These are phyloP conservation scores for Ophiostoma tasmaniense DNA, from an alignment of 2,329 filamentous ascomycete species.

Conservation along the genomic window DNA sequence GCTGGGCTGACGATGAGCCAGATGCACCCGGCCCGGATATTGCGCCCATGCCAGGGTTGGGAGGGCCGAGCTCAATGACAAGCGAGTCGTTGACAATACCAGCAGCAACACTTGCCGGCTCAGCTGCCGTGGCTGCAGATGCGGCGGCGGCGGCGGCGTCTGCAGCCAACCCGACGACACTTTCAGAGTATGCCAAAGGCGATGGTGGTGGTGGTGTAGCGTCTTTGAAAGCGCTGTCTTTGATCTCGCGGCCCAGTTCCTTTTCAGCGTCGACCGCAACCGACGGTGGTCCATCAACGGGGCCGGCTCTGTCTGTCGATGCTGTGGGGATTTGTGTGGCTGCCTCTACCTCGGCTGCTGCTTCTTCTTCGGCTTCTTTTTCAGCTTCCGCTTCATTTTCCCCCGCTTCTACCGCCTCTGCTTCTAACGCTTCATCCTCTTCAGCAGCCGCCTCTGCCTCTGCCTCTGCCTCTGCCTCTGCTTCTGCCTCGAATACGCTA, in stretches of 20 bases:
- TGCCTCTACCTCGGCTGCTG: not conserved
- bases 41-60: constrained; percentile 14
- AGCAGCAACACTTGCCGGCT: constrained; percentile 1
- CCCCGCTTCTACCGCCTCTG: not conserved
- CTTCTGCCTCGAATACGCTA: constrained; percentile 12
- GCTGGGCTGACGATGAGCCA: not conserved
- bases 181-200: not conserved
- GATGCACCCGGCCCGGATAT: constrained; percentile 1
- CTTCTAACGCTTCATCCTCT: not conserved
- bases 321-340: not conserved
- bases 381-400: not conserved
- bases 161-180: constrained; percentile 1
- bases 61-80: constrained; percentile 22
- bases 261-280: constrained; percentile 1
- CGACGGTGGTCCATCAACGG: not conserved
- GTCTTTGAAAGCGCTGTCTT: not conserved
- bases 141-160: constrained; percentile 5
- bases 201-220: not conserved
- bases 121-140: constrained; percentile 7
- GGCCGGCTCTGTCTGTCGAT: not conserved
- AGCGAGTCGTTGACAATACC: not conserved
- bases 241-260: not conserved
- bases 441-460: not conserved
- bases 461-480: not conserved
- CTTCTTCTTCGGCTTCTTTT: not conserved